Conservation (phyloP, 2,329 filamentous ascomycete genomes). For the Cytospora leucostoma region DNA sequence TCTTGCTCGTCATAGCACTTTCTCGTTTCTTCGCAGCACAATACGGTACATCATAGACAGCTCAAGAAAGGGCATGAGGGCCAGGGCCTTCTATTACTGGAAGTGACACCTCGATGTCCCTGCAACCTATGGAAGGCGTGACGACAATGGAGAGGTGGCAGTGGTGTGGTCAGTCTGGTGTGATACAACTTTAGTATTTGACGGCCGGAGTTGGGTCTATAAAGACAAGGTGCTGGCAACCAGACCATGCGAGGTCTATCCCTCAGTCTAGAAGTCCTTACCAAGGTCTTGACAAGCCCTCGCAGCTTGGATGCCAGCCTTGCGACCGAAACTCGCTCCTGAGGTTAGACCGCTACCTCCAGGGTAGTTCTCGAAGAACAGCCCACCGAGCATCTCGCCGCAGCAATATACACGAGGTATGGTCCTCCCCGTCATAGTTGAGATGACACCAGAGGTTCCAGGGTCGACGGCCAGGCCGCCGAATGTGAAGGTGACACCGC, state of each 20-base stretch:
- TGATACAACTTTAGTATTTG: no score
- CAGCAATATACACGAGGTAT: conserved; percentile 60
- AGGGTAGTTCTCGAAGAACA: conserved; percentile 66
- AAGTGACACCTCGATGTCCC: no score
- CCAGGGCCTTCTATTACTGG: no score
- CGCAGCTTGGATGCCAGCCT: conserved; percentile 42
- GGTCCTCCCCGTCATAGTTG: conserved; percentile 43
- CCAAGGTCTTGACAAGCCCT: not conserved
- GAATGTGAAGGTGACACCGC: conserved; percentile 70
- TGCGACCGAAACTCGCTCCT: conserved; percentile 54
- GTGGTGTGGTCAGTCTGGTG: no score
- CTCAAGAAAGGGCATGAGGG: no score
- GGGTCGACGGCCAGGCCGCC: conserved; percentile 61
- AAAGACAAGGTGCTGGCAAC: not conserved
- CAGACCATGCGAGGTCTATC: not conserved
- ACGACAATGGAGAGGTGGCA: no score
- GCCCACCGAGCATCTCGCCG: conserved; percentile 67
- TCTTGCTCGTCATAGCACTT: no score
- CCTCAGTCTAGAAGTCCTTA: not conserved
- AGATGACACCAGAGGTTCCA: conserved; percentile 55
- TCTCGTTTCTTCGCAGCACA: no score
- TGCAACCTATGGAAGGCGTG: no score
- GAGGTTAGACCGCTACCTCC: conserved; percentile 64
- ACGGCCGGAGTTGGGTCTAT: not conserved
- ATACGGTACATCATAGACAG: no score